Percentiles rank a stretch among this genome's conserved stretches.
phyloP scores from a whole-genome alignment of 345 rosid genomes.

The Populus nigra region DNA sequence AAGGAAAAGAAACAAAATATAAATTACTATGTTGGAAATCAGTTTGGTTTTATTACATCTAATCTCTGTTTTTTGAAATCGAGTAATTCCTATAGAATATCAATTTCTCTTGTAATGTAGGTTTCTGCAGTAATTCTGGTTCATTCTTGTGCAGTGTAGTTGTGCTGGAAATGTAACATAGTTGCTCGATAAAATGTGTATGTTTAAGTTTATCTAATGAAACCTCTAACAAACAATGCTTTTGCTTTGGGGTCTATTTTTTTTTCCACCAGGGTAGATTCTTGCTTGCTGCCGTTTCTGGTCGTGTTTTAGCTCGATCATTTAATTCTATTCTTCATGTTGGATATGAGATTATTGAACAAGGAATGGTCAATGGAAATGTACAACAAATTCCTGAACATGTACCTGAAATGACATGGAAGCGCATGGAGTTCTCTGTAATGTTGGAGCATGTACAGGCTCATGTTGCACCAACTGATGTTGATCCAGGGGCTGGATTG shows the following conservation, averaged over 20 bases:
- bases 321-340: constrained; percentile 86
- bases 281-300: constrained; percentile 94
- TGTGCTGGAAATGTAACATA: no score
- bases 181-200: not conserved
- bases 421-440: constrained; percentile 81
- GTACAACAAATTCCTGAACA: constrained; percentile 60
- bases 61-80: no score
- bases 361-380: constrained; percentile 73
- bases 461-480: constrained; percentile 99
- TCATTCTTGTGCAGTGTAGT: no score
- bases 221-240: constrained; percentile 1
- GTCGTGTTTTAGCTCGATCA: constrained; percentile 91
- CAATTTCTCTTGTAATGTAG: no score
- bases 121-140: no score
- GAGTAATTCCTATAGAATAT: no score
- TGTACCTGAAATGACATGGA: constrained; percentile 94
- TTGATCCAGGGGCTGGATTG: constrained; percentile 98
- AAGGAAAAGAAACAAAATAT: no score
- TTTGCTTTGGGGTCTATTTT: not conserved
- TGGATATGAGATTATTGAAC: constrained; percentile 84
- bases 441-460: constrained; percentile 98
- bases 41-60: no score
- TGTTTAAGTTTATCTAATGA: not conserved
- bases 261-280: constrained; percentile 73
- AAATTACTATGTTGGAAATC: no score